Evolutionary conservation across 306 rosid species (phyloP), one percentile per base, ranked within the genome.

Genomic region (Cucumis melo): DNA sequence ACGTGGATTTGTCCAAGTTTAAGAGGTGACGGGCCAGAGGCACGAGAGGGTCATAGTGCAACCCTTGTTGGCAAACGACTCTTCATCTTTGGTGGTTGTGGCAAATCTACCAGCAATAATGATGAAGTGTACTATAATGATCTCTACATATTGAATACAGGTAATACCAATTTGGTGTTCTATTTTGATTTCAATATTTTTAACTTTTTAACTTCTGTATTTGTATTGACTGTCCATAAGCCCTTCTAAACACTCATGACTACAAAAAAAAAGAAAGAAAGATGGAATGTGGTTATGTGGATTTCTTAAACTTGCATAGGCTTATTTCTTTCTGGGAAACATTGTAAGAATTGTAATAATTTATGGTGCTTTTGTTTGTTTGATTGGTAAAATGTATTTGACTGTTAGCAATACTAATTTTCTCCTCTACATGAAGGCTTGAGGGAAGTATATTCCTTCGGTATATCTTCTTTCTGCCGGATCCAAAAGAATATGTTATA

Each of bases 41-140:
- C 98, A 63, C 93, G 98, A 2, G 99, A 95, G 83, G 99, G 99
- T 86, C 99, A 95, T 82, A 86, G 91, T 17, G 91, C 97, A 56
- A 93, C 99, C 19, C 90, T 88, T 44, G 91, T 95, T 83, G 99
- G 98, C 68, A 88, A 81, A 83, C 87, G 99, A 32, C 80, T 95
- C 16, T 90, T 82, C 79, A 80, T 95, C 51, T 95, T 95, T 92
- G 99, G 99, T 34, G 99, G 99, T 51, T 90, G 96, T 84, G 99
- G 99, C 77, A 95, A 95, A 82, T 87, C 96, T 53, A 71, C 80
- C n/a, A 89, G 82, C 80, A 81, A 77, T 73, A 80, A 84, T 79
- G 87, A 84, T 41, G 98, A 92, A 78, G 87, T 87, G 60, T 90
- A 90, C 82, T 95, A 87, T 86, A 95, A 90, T 77, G 98, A 95